Percentiles rank a stretch among this genome's conserved stretches.
Conservation (phyloP, 192 early-diverging fungal species). For the Phycomyces blakesleeanus region DNA sequence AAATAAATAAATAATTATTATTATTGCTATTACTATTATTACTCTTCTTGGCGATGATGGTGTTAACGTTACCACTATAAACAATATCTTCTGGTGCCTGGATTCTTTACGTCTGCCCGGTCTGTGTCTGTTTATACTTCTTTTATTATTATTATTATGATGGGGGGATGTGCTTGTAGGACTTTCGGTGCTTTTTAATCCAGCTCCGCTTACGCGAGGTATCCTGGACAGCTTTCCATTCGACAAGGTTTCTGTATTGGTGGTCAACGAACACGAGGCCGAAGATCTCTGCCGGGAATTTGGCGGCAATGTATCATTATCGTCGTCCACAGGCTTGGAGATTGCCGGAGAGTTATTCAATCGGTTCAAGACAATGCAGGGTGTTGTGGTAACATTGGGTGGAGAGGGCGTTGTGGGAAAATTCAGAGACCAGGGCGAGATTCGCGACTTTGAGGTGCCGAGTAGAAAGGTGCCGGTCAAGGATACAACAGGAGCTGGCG, state of each 20-base stretch:
- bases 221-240: slow-evolving; percentile 46
- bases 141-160: no score
- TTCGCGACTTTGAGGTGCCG: slow-evolving; percentile 36
- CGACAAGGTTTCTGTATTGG: slow-evolving; percentile 66
- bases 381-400: slow-evolving; percentile 70
- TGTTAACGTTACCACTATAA: no score
- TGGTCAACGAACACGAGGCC: slow-evolving; percentile 82
- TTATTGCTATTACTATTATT: no score
- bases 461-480: slow-evolving; percentile 45
- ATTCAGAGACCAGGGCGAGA: slow-evolving; percentile 35
- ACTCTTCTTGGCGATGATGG: no score
- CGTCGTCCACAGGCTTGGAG: slow-evolving; percentile 11
- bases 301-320: slow-evolving; percentile 10
- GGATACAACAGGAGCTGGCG: slow-evolving; percentile 61
- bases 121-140: no score
- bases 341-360: slow-evolving; percentile 41
- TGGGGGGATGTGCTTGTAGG: no score
- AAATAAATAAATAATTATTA: no score
- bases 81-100: no score
- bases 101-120: no score
- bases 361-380: slow-evolving; percentile 42
- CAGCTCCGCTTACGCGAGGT: slow-evolving; percentile 66
- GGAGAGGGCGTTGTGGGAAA: slow-evolving; percentile 56
- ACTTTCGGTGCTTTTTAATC: slow-evolving; percentile 78
- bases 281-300: slow-evolving; percentile 39